These are phyloP conservation scores for Raphanus raphanistrum DNA, from an alignment of 345 rosid species.

Conservation along the genomic window DNA sequence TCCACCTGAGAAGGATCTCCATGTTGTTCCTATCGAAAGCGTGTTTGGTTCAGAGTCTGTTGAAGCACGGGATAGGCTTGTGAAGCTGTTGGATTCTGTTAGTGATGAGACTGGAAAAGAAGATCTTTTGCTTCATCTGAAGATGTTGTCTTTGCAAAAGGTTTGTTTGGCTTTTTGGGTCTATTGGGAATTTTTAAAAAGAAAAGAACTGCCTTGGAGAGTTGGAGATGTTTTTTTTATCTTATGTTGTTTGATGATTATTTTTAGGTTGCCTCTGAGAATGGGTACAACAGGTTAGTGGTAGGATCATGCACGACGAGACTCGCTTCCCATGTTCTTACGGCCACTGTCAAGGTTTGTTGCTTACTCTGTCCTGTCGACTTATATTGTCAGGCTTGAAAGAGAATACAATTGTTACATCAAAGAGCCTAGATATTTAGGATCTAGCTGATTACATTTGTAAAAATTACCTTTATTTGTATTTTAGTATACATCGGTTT, in stretches of 20 bases:
- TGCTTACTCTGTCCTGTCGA: not conserved
- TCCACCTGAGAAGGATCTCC: constrained; percentile 66
- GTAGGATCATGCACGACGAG: constrained; percentile 81
- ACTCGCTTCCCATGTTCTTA: constrained; percentile 80
- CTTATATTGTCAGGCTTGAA: too few relatives aligned
- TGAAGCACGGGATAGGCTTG: constrained; percentile 54
- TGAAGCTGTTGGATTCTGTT: constrained; percentile 52
- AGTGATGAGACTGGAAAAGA: constrained; percentile 77
- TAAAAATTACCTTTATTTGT: too few relatives aligned
- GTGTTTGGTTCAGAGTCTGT: constrained; percentile 45
- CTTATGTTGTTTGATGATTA: constrained; percentile 20
- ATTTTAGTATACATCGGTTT: too few relatives aligned
- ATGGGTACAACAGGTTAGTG: constrained; percentile 72
- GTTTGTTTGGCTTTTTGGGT: constrained; percentile 32
- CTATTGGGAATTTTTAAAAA: too few relatives aligned
- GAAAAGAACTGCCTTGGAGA: not conserved
- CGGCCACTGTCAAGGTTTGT: constrained; percentile 86
- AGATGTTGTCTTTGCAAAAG: constrained; percentile 77
- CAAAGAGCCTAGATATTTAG: too few relatives aligned
- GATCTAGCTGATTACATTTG: too few relatives aligned
- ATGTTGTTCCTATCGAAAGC: constrained; percentile 60
- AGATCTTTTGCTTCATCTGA: constrained; percentile 68
- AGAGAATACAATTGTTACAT: too few relatives aligned
- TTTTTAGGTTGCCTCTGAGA: constrained; percentile 63
- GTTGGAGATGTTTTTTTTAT: too few relatives aligned